phyloP scores from a whole-genome alignment of 192 early-diverging fungal species.

The Coemansia sp. region DNA sequence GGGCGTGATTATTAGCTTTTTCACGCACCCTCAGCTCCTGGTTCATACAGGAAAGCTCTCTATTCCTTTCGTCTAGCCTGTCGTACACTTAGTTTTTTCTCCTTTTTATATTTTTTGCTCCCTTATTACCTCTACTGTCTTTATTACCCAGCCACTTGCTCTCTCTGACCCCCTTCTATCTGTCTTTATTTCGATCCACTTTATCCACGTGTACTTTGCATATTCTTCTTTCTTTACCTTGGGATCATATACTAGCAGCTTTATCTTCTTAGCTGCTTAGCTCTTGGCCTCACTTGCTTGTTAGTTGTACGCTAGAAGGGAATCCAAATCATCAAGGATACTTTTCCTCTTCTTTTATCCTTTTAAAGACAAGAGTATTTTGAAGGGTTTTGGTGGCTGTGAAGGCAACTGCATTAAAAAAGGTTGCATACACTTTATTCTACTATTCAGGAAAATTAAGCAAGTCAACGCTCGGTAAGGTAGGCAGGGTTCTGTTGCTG shows the following conservation, averaged over 20 bases:
- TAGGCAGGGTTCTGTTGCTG: background rate
- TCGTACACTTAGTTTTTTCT: background rate
- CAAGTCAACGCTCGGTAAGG: conserved; percentile 2
- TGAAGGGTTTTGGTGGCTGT: background rate
- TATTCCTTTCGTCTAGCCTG: background rate
- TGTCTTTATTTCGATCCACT: conserved; percentile 11
- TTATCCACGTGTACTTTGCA: conserved; percentile 1
- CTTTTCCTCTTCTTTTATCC: background rate
- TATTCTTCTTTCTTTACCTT: conserved; percentile 1
- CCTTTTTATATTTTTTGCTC: background rate
- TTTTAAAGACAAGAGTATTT: background rate
- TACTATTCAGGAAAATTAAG: conserved; percentile 6
- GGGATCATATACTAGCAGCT: background rate
- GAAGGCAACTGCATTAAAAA: background rate
- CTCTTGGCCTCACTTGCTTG: too few relatives aligned
- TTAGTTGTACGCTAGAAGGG: too few relatives aligned
- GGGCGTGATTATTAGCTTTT: conserved; percentile 7
- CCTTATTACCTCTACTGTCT: background rate
- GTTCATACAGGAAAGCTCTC: background rate
- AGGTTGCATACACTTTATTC: background rate
- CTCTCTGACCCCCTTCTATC: background rate
- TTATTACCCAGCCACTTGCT: background rate
- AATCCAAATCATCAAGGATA: too few relatives aligned
- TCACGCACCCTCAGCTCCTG: conserved; percentile 11
- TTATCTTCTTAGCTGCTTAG: background rate